Evolutionary conservation across 495 filamentous ascomycete species (phyloP), one percentile per base, ranked within the genome.

Genomic region (Zalerion maritima): DNA sequence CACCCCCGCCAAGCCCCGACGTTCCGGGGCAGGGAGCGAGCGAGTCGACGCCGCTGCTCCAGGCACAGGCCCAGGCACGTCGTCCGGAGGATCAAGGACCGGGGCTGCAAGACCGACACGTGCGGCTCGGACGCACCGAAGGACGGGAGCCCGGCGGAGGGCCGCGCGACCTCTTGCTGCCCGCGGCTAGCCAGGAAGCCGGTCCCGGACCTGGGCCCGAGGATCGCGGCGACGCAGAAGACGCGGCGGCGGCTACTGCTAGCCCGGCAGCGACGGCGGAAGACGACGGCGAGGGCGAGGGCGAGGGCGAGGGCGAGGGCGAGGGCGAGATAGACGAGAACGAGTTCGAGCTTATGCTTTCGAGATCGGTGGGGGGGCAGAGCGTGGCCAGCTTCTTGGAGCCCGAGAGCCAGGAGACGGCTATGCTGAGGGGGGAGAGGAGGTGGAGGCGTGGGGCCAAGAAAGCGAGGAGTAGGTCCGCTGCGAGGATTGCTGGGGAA

Each of bases 281-380:
- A 26, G 6, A 20, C 32, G 11, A n/a, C n/a, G n/a, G n/a, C n/a
- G n/a, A n/a, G 28, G 32, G 4, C 31, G 18, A 3, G 18, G 18
- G 0, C 37, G 29, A 3, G 21, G 45, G 32, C n/a, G 40, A 42
- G 3, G 37, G 22, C 21, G 31, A 30, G 12, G 22, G 36, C 20
- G 42, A 47, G 16, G 42, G 21, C 1, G 43, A 52, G 6, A 41
- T 58, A 7, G 50, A 52, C 28, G 41, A 51, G 26, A 57, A 59
- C 32, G 46, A 55, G 26, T 54, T 60, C 28, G 55, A 60, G 26
- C n/a, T 55, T 19, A 18, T 59, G 19, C 34, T 63, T 8, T 50
- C 55, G 0, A 43, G 54, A 28, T 57, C 57, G 16, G 38, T 52
- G n/a, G 38, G 32, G 1, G 54, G 42, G 3, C 39, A 51, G 6